Conservation (phyloP, 2,329 filamentous ascomycete genomes). For the Aspergillus sp. region DNA sequence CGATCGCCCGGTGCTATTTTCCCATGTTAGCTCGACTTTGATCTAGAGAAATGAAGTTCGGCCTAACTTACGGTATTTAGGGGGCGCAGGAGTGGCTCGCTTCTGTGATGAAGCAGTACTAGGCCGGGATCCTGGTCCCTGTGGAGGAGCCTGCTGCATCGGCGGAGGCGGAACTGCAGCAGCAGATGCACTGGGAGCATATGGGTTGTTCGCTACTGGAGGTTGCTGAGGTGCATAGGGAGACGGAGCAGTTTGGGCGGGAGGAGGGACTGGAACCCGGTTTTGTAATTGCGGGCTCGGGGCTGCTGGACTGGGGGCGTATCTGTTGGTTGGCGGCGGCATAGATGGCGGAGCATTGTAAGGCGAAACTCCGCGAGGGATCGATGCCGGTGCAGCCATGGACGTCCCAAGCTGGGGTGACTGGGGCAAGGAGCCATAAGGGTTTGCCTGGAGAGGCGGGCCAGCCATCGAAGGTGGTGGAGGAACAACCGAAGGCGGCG, state of each 20-base stretch:
- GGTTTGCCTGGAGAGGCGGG: conserved; percentile 43
- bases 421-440: conserved; percentile 32
- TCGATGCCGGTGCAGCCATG: conserved; percentile 45
- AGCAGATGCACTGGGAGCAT: conserved; percentile 42
- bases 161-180: conserved; percentile 22
- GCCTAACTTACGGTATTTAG: conserved; percentile 58
- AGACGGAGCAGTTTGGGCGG: conserved; percentile 30
- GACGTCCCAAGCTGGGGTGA: conserved; percentile 35
- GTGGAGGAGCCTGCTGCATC: conserved; percentile 22
- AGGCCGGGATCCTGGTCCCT: conserved; percentile 37
- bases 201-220: conserved; percentile 31
- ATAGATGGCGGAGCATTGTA: conserved; percentile 72
- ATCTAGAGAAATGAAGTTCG: not conserved
- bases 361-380: conserved; percentile 70
- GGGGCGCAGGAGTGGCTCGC: conserved; percentile 42
- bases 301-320: conserved; percentile 59
- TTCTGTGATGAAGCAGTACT: conserved; percentile 44
- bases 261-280: conserved; percentile 44
- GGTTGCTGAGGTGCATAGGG: conserved; percentile 54
- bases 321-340: conserved; percentile 64
- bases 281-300: conserved; percentile 43
- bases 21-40: conserved; percentile 9
- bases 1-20: conserved; percentile 62
- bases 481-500: conserved; percentile 54
- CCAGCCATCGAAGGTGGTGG: conserved; percentile 58